phyloP scores from a whole-genome alignment of 306 rosid genomes.

The Cicer bijugum region DNA sequence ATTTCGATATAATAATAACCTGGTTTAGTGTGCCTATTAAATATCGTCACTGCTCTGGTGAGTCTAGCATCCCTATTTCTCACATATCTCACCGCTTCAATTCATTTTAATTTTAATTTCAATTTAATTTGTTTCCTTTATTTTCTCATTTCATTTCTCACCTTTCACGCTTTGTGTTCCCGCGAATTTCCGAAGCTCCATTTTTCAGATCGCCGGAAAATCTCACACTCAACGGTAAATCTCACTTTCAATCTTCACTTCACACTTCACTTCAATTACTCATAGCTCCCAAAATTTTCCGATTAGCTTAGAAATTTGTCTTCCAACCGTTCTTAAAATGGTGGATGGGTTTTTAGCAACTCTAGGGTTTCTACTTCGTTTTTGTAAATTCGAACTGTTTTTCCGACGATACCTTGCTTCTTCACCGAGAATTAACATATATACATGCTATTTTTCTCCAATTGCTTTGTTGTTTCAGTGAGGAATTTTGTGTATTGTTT shows the following conservation, averaged over 20 bases:
- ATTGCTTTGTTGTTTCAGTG: constrained; percentile 25
- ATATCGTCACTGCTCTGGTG: constrained; percentile 44
- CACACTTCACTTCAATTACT: constrained; percentile 39
- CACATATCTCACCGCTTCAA: constrained; percentile 36
- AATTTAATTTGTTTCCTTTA: neutral
- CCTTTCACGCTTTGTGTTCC: constrained; percentile 41
- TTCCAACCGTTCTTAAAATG: constrained; percentile 13
- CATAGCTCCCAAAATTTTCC: neutral
- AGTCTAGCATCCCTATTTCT: constrained; percentile 31
- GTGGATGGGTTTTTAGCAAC: constrained; percentile 17
- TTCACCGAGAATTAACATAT: constrained; percentile 32
- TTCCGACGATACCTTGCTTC: constrained; percentile 4
- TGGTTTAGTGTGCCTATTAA: constrained; percentile 7
- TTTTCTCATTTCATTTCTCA: constrained; percentile 42
- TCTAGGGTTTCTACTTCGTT: constrained; percentile 45
- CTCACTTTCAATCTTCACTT: neutral
- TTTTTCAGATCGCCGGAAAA: constrained; percentile 62
- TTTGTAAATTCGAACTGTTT: constrained; percentile 23
- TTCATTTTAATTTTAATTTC: constrained; percentile 24
- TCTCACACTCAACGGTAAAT: constrained; percentile 35
- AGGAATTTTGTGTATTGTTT: neutral
- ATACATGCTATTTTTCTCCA: constrained; percentile 1
- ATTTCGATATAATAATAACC: constrained; percentile 28
- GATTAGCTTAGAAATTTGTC: constrained; percentile 15
- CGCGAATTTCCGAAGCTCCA: constrained; percentile 47